Evolutionary conservation across 805 yeast genomes (phyloP).

Genomic region (Lipomyces lipofer): DNA sequence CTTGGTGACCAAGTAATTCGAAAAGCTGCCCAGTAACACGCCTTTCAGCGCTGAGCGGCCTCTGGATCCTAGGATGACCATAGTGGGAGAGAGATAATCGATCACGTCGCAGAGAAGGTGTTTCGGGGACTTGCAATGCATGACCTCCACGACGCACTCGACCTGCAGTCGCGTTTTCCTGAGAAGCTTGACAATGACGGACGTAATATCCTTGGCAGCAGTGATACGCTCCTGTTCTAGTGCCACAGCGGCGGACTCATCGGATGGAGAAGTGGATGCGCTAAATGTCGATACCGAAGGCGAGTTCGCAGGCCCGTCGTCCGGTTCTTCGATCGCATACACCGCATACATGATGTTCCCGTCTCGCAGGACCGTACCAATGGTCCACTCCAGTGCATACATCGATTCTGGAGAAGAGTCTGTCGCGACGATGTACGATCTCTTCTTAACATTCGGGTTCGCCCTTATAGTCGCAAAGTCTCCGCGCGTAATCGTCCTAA

Average conservation of each 20-base stretch:
- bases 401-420: conserved; percentile 81
- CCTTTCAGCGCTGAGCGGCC: conserved; percentile 74
- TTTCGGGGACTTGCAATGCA: conserved; percentile 74
- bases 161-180: conserved; percentile 69
- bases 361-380: conserved; percentile 80
- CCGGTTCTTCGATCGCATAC: conserved; percentile 42
- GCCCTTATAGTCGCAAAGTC: conserved; percentile 52
- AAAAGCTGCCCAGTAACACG: conserved; percentile 68
- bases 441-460: conserved; percentile 37
- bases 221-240: conserved; percentile 46
- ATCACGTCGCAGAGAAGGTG: conserved; percentile 69
- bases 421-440: conserved; percentile 72
- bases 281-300: not conserved
- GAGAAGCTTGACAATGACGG: conserved; percentile 47
- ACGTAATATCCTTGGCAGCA: conserved; percentile 44
- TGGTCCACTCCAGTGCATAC: conserved; percentile 83
- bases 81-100: conserved; percentile 68
- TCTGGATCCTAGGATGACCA: conserved; percentile 74
- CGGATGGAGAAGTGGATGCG: conserved; percentile 2
- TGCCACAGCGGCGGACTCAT: conserved; percentile 21
- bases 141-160: conserved; percentile 69
- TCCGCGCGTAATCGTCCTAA: conserved; percentile 71
- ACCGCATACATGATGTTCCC: conserved; percentile 79
- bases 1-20: conserved; percentile 70
- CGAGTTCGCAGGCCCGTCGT: conserved; percentile 14